Percentiles rank a stretch among this genome's conserved stretches.
phyloP scores from a whole-genome alignment of 164 flowering plant species.

The Magnolia kwangsiensis region DNA sequence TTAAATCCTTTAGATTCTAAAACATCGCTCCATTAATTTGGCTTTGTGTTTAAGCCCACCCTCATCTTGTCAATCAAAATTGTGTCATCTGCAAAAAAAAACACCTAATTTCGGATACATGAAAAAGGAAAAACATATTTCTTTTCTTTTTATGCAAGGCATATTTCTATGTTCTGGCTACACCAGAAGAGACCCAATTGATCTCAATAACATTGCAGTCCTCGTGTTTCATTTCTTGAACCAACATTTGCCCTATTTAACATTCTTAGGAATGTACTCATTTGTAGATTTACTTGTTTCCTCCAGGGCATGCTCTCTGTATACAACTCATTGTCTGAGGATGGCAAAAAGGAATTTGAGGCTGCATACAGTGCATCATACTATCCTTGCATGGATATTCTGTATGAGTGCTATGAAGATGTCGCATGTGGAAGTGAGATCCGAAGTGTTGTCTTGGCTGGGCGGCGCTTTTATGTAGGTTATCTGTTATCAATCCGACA shows the following conservation, averaged over 20 bases:
- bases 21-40: too few relatives aligned
- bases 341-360: conserved; percentile 77
- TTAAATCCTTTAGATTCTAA: too few relatives aligned
- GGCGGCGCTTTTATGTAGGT: conserved; percentile 88
- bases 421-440: conserved; percentile 93
- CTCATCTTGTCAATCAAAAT: too few relatives aligned
- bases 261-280: background rate
- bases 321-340: conserved; percentile 70
- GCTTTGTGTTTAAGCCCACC: too few relatives aligned
- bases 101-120: too few relatives aligned
- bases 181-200: background rate
- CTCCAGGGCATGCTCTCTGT: conserved; percentile 87
- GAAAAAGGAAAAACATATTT: background rate
- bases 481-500: background rate
- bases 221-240: background rate
- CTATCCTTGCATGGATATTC: conserved; percentile 93
- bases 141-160: background rate
- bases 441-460: conserved; percentile 93
- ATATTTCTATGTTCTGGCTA: background rate
- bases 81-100: too few relatives aligned
- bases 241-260: background rate
- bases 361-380: conserved; percentile 88
- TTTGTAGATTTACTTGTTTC: background rate
- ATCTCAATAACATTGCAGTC: background rate
- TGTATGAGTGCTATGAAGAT: conserved; percentile 97